Conservation (phyloP, 441 rosid species). For the Iberis amara region DNA sequence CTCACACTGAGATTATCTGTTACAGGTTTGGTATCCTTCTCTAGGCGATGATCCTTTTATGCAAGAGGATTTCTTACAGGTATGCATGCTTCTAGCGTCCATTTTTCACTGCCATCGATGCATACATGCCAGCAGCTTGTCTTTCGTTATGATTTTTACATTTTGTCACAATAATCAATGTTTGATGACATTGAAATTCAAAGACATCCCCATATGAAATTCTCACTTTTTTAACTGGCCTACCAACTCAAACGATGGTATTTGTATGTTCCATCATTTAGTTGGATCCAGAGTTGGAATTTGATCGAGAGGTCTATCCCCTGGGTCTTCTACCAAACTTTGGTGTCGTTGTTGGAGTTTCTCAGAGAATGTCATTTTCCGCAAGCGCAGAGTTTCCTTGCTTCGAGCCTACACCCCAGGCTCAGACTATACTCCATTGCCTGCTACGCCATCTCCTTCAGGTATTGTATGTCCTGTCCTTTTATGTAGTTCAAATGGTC, state of each 20-base stretch:
- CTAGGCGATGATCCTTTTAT: conserved; percentile 76
- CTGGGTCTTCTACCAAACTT: conserved; percentile 95
- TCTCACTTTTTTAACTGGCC: conserved; percentile 1
- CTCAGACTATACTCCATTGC: conserved; percentile 96
- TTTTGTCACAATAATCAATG: background rate
- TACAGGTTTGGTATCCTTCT: conserved; percentile 99
- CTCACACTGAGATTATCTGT: conserved; percentile 44
- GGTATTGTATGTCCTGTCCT: conserved; percentile 40
- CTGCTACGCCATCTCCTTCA: conserved; percentile 94
- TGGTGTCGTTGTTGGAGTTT: conserved; percentile 95
- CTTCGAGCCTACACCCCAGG: conserved; percentile 97
- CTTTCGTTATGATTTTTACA: background rate
- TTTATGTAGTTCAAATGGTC: conserved; percentile 8
- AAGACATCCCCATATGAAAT: background rate
- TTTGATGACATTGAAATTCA: conserved; percentile 5
- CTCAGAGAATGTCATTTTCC: conserved; percentile 93
- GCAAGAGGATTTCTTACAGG: conserved; percentile 99
- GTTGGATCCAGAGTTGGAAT: conserved; percentile 98
- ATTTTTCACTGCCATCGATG: background rate
- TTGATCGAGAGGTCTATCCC: conserved; percentile 96
- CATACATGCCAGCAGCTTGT: background rate
- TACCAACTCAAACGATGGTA: conserved; percentile 3
- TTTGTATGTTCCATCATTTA: conserved; percentile 34
- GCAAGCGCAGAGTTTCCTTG: conserved; percentile 95
- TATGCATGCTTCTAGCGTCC: conserved; percentile 30